Conservation (phyloP, 768 basidiomycete species). For the Boletus rubropictus region DNA sequence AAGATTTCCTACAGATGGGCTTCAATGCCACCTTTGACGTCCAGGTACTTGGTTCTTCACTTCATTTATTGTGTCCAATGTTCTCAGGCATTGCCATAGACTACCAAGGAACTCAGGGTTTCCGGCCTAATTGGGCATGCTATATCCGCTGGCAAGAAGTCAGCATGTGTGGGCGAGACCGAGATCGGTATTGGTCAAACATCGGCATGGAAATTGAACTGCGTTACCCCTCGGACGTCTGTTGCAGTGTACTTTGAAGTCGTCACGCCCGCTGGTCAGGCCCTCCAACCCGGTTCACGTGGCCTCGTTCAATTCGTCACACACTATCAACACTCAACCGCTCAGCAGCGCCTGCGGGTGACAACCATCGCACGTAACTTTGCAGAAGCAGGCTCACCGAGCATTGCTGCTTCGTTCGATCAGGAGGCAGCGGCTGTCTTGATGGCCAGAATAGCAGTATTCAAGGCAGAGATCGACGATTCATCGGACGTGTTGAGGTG, state of each 20-base stretch:
- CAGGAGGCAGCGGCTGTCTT: constrained; percentile 97
- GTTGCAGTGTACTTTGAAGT: constrained; percentile 97
- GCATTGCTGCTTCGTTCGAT: constrained; percentile 90
- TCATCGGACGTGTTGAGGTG: constrained; percentile 93
- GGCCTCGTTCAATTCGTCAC: constrained; percentile 98
- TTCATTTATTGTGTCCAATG: not conserved
- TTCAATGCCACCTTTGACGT: constrained; percentile 99
- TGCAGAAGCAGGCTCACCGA: constrained; percentile 93
- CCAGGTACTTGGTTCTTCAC: constrained; percentile 47
- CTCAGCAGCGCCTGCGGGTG: constrained; percentile 93
- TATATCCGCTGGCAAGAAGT: constrained; percentile 96
- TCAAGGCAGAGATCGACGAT: constrained; percentile 99
- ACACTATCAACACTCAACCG: constrained; percentile 95
- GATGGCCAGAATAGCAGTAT: constrained; percentile 98
- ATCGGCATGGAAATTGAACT: constrained; percentile 96
- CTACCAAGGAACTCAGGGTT: constrained; percentile 97
- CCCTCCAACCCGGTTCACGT: constrained; percentile 80
- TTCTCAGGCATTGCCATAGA: constrained; percentile 41
- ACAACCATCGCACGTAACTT: constrained; percentile 97
- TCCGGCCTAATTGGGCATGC: constrained; percentile 97
- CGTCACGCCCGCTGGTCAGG: constrained; percentile 93
- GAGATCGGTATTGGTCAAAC: constrained; percentile 99
- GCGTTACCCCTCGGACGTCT: constrained; percentile 80
- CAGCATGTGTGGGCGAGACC: constrained; percentile 93
- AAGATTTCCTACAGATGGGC: constrained; percentile 92